Conservation (phyloP, 495 filamentous ascomycete species). For the Trypethelium eluteriae region DNA sequence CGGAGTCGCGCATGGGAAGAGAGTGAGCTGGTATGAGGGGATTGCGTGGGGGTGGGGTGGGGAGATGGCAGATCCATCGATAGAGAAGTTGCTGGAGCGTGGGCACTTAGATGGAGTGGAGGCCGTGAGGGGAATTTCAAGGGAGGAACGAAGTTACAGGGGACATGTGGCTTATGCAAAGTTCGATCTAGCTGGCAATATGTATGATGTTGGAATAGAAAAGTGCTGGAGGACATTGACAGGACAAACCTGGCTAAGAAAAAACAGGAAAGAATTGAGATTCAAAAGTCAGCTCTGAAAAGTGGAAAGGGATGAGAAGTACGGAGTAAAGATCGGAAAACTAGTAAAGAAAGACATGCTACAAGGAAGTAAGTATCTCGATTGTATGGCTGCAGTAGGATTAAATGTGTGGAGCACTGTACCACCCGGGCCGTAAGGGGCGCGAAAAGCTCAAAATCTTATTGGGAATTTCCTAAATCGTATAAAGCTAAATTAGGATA, state of each 20-base stretch:
- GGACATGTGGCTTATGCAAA: neutral
- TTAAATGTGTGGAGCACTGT: too few species aligned
- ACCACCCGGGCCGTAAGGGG: too few species aligned
- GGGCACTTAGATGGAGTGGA: neutral
- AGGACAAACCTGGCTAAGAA: neutral
- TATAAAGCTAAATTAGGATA: too few species aligned
- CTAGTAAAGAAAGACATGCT: too few species aligned
- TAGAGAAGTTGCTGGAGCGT: neutral
- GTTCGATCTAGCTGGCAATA: neutral
- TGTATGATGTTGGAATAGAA: neutral
- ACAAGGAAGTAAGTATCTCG: too few species aligned
- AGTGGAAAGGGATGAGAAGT: too few species aligned
- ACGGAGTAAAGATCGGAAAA: too few species aligned
- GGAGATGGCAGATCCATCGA: neutral
- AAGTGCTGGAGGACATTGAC: too few species aligned
- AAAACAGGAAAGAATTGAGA: neutral
- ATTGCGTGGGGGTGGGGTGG: neutral
- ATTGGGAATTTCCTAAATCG: too few species aligned
- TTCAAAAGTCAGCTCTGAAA: too few species aligned
- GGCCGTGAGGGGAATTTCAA: neutral
- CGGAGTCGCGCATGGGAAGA: neutral
- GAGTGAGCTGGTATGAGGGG: neutral
- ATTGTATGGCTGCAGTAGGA: too few species aligned
- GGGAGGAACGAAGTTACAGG: neutral
- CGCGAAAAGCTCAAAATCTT: too few species aligned